Percentiles rank a stretch among this genome's conserved stretches.
Conservation (phyloP, 2,329 filamentous ascomycete species). For the Penicillium sp. region DNA sequence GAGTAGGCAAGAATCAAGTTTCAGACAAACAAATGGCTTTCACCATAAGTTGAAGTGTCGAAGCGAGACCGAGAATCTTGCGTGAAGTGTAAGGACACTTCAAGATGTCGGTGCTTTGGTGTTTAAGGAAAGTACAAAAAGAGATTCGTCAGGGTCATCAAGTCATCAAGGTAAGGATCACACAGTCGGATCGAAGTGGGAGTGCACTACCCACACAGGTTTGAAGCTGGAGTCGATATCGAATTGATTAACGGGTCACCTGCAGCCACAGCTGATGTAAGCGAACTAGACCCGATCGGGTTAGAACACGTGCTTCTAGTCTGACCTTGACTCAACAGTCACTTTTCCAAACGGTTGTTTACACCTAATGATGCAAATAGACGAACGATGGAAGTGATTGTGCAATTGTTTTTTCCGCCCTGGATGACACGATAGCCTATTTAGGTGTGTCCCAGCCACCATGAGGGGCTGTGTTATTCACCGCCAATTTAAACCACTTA, state of each 20-base stretch:
- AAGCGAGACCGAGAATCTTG: constrained; percentile 5
- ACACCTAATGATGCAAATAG: too few relatives aligned
- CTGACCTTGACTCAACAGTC: constrained; percentile 8
- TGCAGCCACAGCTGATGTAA: constrained; percentile 5
- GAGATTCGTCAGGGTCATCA: constrained; percentile 40
- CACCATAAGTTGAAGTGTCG: neutral
- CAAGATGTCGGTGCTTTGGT: constrained; percentile 3
- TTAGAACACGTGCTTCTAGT: neutral
- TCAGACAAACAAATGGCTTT: neutral
- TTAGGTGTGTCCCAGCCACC: neutral
- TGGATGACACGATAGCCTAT: neutral
- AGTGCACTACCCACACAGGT: constrained; percentile 10
- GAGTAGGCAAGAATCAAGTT: too few relatives aligned
- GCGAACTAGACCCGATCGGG: neutral
- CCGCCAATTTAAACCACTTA: constrained; percentile 5
- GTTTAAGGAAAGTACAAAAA: constrained; percentile 29
- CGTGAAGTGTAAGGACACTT: constrained; percentile 3
- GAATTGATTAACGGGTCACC: constrained; percentile 8
- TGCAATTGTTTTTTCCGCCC: too few relatives aligned
- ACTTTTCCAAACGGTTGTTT: too few relatives aligned
- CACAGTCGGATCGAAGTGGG: constrained; percentile 18
- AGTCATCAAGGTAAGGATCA: constrained; percentile 33
- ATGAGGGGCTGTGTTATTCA: constrained; percentile 4
- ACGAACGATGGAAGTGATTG: too few relatives aligned
- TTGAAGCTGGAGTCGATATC: constrained; percentile 3